These are phyloP conservation scores for Boletus pseudopeckii DNA, from an alignment of 768 basidiomycete genomes.

Conservation along the genomic window DNA sequence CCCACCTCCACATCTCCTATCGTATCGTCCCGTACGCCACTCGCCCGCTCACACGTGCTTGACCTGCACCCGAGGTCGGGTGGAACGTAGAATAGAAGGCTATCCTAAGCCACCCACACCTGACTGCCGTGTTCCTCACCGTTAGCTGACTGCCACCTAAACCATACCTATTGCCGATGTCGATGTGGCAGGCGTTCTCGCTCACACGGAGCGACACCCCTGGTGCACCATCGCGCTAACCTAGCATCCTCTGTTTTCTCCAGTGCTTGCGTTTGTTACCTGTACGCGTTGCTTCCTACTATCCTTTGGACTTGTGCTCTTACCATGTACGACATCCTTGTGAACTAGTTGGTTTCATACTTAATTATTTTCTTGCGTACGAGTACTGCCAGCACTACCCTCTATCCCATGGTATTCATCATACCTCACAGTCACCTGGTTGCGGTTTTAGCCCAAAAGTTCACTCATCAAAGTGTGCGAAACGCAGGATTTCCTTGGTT, in stretches of 20 bases:
- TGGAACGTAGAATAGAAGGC: constrained; percentile 14
- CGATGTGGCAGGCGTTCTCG: not conserved
- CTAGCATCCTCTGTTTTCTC: not conserved
- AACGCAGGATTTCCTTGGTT: no score
- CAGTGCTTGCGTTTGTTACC: not conserved
- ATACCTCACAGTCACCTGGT: not conserved
- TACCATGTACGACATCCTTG: constrained; percentile 16
- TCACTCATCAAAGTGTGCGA: not conserved
- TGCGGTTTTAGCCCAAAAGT: not conserved
- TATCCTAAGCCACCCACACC: not conserved
- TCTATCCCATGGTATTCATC: constrained; percentile 6
- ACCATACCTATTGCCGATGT: constrained; percentile 6
- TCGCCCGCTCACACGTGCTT: not conserved
- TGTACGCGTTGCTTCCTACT: not conserved
- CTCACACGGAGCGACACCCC: not conserved
- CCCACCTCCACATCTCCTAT: not conserved
- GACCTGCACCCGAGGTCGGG: not conserved
- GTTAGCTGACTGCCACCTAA: not conserved
- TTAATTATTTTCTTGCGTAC: constrained; percentile 25
- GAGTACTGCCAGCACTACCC: constrained; percentile 4
- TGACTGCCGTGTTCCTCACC: not conserved
- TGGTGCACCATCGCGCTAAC: not conserved
- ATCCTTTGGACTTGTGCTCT: constrained; percentile 5
- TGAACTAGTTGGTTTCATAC: constrained; percentile 4
- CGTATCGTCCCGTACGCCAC: constrained; percentile 2